These are phyloP conservation scores for Leucosporidium scottii DNA, from an alignment of 768 basidiomycete genomes.

Conservation along the genomic window DNA sequence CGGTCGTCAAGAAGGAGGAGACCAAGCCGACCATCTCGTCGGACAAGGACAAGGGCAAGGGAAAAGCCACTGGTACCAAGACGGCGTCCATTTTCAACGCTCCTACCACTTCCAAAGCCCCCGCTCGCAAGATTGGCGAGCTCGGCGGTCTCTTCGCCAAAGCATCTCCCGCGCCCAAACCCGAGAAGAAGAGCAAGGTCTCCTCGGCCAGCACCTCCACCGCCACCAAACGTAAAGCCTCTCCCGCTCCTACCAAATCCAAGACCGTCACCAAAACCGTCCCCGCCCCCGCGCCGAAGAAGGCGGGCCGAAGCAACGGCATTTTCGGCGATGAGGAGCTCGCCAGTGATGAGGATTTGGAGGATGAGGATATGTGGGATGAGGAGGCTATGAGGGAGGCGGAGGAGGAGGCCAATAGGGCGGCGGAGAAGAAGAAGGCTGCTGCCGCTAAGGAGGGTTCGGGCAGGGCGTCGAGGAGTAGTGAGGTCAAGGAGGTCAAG, in stretches of 20 bases:
- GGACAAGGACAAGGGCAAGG: not conserved
- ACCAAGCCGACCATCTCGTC: not conserved
- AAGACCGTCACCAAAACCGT: not conserved
- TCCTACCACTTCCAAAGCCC: not conserved
- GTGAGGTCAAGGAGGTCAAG: not conserved
- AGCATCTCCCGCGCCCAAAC: not conserved
- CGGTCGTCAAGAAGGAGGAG: not conserved
- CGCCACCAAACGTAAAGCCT: constrained; percentile 1
- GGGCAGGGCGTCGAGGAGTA: not conserved
- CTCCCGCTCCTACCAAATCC: not conserved
- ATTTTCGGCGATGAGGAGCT: constrained; percentile 6
- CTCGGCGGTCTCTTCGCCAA: not conserved
- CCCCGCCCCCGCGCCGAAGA: not conserved
- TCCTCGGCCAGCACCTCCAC: not conserved
- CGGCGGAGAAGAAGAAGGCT: not conserved
- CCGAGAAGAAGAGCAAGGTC: not conserved
- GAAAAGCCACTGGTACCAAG: not conserved
- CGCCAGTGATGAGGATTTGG: not conserved
- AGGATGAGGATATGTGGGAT: not conserved
- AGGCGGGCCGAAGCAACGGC: not conserved
- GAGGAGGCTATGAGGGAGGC: constrained; percentile 4
- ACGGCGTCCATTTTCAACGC: not conserved
- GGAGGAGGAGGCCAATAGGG: not conserved
- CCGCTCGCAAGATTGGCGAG: not conserved
- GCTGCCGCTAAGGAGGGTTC: not conserved